phyloP scores from a whole-genome alignment of 495 filamentous ascomycete species.

The Hamigera avellanea region DNA sequence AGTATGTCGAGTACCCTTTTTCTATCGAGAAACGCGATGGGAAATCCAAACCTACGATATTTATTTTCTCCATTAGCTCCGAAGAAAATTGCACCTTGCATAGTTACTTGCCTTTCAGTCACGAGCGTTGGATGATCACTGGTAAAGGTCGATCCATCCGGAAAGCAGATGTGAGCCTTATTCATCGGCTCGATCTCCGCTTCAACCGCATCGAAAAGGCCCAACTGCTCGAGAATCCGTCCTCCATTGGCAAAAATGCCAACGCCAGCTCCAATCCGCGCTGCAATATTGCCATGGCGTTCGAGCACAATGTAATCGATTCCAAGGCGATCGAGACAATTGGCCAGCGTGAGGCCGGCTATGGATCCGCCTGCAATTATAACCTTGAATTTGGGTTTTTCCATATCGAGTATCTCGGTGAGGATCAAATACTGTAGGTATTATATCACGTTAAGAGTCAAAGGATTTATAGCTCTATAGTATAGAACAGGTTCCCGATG shows the following conservation, averaged over 20 bases:
- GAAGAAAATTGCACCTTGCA: too few relatives aligned
- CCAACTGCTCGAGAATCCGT: slow-evolving; percentile 38
- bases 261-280: slow-evolving; percentile 29
- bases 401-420: too few relatives aligned
- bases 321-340: slow-evolving; percentile 25
- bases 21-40: slow-evolving; percentile 17
- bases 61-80: too few relatives aligned
- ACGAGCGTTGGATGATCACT: not conserved
- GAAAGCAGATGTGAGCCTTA: not conserved
- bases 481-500: too few relatives aligned
- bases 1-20: slow-evolving; percentile 15
- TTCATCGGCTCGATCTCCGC: slow-evolving; percentile 3
- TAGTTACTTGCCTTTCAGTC: slow-evolving; percentile 4
- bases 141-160: slow-evolving; percentile 5
- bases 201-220: slow-evolving; percentile 18
- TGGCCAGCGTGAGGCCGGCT: slow-evolving; percentile 36
- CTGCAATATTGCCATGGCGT: slow-evolving; percentile 17
- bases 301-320: slow-evolving; percentile 44
- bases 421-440: too few relatives aligned
- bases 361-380: slow-evolving; percentile 44
- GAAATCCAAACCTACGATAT: slow-evolving; percentile 2
- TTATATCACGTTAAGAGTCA: too few relatives aligned
- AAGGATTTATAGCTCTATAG: too few relatives aligned
- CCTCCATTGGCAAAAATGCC: slow-evolving; percentile 23
- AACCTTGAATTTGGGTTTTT: slow-evolving; percentile 25